Base-by-base conservation (phyloP, 177 flowering plant species). In the Telopea speciosissima region DNA sequence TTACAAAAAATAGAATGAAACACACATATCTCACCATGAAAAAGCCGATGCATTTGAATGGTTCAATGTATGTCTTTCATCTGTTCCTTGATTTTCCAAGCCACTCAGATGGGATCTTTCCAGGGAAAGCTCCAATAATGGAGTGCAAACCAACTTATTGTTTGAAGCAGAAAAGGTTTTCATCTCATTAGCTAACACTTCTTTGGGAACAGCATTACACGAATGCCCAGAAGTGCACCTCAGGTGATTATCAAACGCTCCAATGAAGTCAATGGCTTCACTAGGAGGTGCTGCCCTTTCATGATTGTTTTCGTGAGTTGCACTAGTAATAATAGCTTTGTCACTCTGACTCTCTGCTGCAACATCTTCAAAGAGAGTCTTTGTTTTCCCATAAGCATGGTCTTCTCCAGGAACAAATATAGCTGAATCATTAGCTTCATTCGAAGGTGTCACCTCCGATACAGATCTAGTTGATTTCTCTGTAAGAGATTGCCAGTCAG, bases 31-130 rank as follows among this genome's bases (percentile, higher is more conserved):
- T 82, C 74, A 92, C 97, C 88, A 65, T 67, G 93, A 84, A 78
- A 94, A 94, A 31, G 99, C 92, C 19, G 99, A 94, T 58, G 86
- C 83, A 75, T 82, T 83, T 8, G 97, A 92, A 69, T 85, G 97
- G 71, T 84, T 82, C 66, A 92, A 74, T 24, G 72, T 76, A 23
- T 67, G 82, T 65, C 69, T 83, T 68, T 84, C 83, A 70, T 79
- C 84, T 21, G 56, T 69, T 25, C 59, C 70, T 56, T 80, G 82
- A 71, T 75, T 82, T 68, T 78, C 85, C 52, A 63, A 59, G 56
- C 73, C 74, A 77, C 76, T 69, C 11, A 82, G 76, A 68, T 77
- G 75, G 66, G 77, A 77, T 73, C 89, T 79, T 78, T 75, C 83
- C 83, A 91, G 77, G 49, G 96, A 84, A 69, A 93, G 94, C 77